These are phyloP conservation scores for Colletotrichum siamense DNA, from an alignment of 2,329 filamentous ascomycete species.

Conservation along the genomic window DNA sequence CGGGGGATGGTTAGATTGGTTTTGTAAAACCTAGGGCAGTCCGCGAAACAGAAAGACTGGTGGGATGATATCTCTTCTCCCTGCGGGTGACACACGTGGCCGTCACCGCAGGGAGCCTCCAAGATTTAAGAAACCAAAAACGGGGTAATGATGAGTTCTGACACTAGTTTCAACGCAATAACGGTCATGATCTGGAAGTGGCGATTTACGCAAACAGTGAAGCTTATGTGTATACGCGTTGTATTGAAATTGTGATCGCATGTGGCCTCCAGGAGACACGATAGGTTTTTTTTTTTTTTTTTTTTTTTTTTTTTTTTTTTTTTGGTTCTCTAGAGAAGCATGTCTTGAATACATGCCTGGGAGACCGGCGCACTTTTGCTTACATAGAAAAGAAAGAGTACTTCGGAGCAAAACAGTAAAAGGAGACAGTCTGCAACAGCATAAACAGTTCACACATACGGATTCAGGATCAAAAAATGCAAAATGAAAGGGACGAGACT, in stretches of 20 bases:
- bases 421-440: not conserved
- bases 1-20: constrained; percentile 23
- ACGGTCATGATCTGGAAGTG: constrained; percentile 7
- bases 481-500: constrained; percentile 24
- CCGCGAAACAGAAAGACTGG: constrained; percentile 17
- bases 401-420: not conserved
- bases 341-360: not conserved
- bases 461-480: not conserved
- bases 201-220: not conserved
- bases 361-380: not conserved
- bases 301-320: too few relatives aligned
- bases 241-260: not conserved
- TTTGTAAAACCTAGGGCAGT: constrained; percentile 24
- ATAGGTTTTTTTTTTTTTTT: not conserved
- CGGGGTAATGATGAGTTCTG: constrained; percentile 19
- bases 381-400: not conserved
- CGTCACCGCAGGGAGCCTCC: not conserved
- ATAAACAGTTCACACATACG: not conserved
- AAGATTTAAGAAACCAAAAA: constrained; percentile 14
- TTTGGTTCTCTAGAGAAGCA: too few relatives aligned
- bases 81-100: not conserved
- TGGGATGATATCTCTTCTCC: constrained; percentile 12
- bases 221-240: not conserved
- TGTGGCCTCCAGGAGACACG: not conserved
- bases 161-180: constrained; percentile 6